These are phyloP conservation scores for Acanthamoeba lenticulata DNA, from an alignment of 208 protist genomes.

Conservation along the genomic window DNA sequence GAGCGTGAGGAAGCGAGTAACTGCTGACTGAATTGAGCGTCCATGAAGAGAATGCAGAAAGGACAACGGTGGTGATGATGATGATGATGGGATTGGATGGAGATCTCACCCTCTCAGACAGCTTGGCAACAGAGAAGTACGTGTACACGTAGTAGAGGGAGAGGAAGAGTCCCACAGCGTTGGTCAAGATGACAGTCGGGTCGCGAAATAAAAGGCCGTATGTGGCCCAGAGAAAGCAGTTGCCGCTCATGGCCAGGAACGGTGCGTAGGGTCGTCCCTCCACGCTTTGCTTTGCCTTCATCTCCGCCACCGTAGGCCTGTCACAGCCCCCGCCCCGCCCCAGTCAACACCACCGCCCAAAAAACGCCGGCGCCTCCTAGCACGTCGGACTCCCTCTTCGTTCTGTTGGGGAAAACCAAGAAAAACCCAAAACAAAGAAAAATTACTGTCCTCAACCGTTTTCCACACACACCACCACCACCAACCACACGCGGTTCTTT, in stretches of 20 bases:
- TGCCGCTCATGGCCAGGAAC: conserved; percentile 2
- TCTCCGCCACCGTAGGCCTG: conserved; percentile 9
- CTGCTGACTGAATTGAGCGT: neutral
- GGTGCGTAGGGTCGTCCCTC: neutral
- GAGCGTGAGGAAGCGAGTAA: neutral
- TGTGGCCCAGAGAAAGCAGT: conserved; percentile 19
- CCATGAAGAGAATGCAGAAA: neutral
- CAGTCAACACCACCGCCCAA: too few species aligned
- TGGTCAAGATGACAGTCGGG: conserved; percentile 13
- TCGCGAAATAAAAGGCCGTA: conserved; percentile 9
- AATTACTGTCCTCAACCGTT: neutral
- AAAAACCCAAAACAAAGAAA: neutral
- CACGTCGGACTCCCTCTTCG: too few species aligned
- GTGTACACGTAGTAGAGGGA: conserved; percentile 24
- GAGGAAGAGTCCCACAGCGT: neutral
- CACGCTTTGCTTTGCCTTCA: neutral
- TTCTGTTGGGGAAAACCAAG: neutral
- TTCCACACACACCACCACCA: too few species aligned
- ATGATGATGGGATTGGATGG: neutral
- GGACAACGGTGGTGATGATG: neutral
- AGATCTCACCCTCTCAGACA: neutral
- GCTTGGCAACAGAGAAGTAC: neutral
- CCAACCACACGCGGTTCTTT: neutral
- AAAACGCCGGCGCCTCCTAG: too few species aligned
- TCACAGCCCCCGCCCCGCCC: too few species aligned